A percentile compares a stretch with the other conserved stretches of the same genome.
phyloP scores from a whole-genome alignment of 164 flowering plant genomes.

The Umbellularia californica region DNA sequence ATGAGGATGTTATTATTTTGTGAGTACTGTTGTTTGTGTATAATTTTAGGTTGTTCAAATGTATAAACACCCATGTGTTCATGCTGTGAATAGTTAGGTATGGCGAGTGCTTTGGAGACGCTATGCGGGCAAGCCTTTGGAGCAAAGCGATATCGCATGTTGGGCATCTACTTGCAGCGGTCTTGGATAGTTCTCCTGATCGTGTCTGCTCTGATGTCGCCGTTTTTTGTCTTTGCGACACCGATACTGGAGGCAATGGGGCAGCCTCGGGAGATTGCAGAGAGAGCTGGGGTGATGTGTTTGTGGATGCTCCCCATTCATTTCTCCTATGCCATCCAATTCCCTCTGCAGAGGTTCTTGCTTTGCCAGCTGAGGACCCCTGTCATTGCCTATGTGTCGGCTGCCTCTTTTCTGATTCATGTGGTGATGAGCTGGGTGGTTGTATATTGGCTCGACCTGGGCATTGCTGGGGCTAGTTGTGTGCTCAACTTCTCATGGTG shows the following conservation, averaged over 20 bases:
- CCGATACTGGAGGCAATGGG: conserved; percentile 42
- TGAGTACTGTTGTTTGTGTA: too few relatives aligned
- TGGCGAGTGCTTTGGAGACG: conserved; percentile 13
- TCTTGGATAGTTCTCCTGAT: conserved; percentile 41
- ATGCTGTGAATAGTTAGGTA: conserved; percentile 2
- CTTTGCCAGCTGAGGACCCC: conserved; percentile 34
- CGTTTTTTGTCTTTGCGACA: conserved; percentile 38
- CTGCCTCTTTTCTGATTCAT: conserved; percentile 18
- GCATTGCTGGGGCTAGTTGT: conserved; percentile 26
- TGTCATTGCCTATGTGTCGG: conserved; percentile 30
- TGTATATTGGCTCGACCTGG: conserved; percentile 17
- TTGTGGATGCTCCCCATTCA: conserved; percentile 34
- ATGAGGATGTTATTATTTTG: too few relatives aligned
- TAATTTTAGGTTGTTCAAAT: too few relatives aligned
- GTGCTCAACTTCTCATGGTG: conserved; percentile 32
- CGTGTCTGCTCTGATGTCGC: conserved; percentile 29
- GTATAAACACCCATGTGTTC: too few relatives aligned
- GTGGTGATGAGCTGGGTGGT: conserved; percentile 28
- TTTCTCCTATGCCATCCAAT: conserved; percentile 28
- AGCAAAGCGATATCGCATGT: conserved; percentile 4
- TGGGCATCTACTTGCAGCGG: conserved; percentile 37
- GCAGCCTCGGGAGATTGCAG: conserved; percentile 31
- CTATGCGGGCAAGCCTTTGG: conserved; percentile 15
- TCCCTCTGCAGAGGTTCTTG: conserved; percentile 35
- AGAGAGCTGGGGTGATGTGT: conserved; percentile 37